Conservation (phyloP, 2,329 filamentous ascomycete genomes). For the Tolypocladium pustulatum region DNA sequence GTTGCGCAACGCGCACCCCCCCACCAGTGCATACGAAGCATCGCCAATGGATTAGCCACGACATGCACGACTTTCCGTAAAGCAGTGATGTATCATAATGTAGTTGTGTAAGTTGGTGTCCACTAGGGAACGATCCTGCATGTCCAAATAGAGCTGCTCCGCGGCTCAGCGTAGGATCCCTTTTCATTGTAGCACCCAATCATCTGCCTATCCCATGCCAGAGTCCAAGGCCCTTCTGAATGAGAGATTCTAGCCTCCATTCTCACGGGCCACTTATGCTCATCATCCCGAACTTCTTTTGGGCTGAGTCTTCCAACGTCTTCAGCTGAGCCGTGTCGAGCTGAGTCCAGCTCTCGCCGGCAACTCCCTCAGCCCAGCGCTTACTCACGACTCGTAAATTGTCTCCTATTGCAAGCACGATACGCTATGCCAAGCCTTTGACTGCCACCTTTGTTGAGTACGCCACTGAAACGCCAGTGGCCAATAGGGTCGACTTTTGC, state of each 20-base stretch:
- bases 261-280: neutral
- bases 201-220: neutral
- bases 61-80: neutral
- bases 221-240: neutral
- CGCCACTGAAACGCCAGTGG: neutral
- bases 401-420: neutral
- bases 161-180: neutral
- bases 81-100: neutral
- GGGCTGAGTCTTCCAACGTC: neutral
- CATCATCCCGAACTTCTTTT: neutral
- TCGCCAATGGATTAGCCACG: neutral
- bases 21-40: neutral
- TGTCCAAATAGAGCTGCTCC: neutral
- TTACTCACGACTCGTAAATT: neutral
- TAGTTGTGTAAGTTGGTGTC: neutral
- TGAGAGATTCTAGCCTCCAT: too few species aligned
- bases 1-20: neutral
- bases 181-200: neutral
- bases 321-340: neutral
- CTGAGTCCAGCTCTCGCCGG: neutral
- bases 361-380: neutral
- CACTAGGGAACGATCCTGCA: neutral
- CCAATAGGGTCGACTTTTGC: neutral
- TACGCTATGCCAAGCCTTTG: neutral
- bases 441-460: neutral